Conservation (phyloP, 257 asterid genomes). For the Solanum medicagineum region DNA sequence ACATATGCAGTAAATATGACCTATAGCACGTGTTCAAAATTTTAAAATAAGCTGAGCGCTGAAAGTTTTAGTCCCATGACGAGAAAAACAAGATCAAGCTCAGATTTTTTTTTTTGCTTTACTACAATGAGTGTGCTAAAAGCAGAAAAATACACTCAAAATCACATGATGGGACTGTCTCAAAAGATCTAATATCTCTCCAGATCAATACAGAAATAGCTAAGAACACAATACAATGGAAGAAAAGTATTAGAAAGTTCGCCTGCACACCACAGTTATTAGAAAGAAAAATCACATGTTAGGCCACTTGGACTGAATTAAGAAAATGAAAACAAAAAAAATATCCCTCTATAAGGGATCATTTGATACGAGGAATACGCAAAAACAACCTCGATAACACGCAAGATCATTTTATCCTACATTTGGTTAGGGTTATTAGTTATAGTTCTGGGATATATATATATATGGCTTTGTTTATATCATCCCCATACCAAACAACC, state of each 20-base stretch:
- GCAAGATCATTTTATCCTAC: too few relatives aligned
- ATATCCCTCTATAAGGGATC: background rate
- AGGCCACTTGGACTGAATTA: background rate
- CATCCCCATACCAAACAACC: background rate
- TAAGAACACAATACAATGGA: background rate
- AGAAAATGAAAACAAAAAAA: background rate
- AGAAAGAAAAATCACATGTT: background rate
- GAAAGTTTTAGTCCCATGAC: background rate
- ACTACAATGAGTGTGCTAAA: background rate
- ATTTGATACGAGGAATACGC: too few relatives aligned
- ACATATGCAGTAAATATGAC: background rate
- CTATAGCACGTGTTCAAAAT: background rate
- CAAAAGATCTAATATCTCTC: background rate
- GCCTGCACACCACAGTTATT: too few relatives aligned
- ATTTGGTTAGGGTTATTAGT: too few relatives aligned
- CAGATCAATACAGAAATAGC: background rate
- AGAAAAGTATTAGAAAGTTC: background rate
- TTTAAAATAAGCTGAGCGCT: background rate
- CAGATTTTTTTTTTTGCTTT: background rate
- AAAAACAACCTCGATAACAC: too few relatives aligned
- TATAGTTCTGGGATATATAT: too few relatives aligned
- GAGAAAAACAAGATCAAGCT: background rate
- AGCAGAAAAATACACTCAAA: background rate
- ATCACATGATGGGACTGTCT: background rate
- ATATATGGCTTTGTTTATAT: too few relatives aligned